These are phyloP conservation scores for Eustoma russellianum DNA, from an alignment of 257 asterid genomes.

Conservation along the genomic window DNA sequence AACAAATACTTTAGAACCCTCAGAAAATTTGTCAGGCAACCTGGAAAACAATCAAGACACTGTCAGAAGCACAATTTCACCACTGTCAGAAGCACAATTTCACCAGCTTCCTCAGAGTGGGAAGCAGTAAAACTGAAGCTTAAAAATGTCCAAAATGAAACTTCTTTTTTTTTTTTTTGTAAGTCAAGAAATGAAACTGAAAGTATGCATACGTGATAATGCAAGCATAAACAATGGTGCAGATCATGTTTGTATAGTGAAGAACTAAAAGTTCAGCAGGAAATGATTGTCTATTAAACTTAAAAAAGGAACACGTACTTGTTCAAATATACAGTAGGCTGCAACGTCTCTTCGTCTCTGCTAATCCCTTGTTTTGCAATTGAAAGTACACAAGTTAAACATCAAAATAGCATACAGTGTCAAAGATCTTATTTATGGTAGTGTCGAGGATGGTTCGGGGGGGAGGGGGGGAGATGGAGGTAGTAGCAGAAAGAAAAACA, in stretches of 20 bases:
- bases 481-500: not conserved
- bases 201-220: not conserved
- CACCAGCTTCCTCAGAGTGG: constrained; percentile 2
- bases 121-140: not conserved
- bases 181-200: not conserved
- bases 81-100: not conserved
- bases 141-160: not conserved
- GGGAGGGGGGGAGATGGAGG: not conserved
- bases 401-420: not conserved
- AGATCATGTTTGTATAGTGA: too few species aligned
- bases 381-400: constrained; percentile 13
- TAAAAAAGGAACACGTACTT: constrained; percentile 43
- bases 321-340: constrained; percentile 81
- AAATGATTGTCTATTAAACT: not conserved
- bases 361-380: constrained; percentile 46
- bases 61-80: not conserved
- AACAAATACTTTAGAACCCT: constrained; percentile 71
- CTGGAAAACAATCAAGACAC: constrained; percentile 23
- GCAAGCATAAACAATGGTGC: not conserved
- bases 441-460: too few species aligned
- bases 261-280: too few species aligned
- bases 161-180: too few species aligned
- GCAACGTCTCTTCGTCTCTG: constrained; percentile 88
- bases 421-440: too few species aligned
- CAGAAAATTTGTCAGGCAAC: constrained; percentile 83